These are phyloP conservation scores for Acephala macrosclerotiorum DNA, from an alignment of 2,329 filamentous ascomycete species.

Conservation along the genomic window DNA sequence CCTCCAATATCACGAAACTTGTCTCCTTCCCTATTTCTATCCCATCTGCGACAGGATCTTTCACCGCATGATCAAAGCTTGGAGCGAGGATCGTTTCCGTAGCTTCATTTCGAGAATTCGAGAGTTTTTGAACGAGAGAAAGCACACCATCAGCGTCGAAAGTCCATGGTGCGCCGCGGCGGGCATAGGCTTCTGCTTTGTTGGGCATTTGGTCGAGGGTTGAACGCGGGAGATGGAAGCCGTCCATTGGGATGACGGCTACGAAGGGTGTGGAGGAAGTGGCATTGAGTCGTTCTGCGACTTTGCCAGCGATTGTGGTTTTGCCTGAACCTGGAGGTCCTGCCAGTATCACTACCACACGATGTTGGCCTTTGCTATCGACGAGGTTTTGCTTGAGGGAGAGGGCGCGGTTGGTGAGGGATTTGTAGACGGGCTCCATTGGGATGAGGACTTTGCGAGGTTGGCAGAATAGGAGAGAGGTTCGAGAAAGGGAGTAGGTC, in stretches of 20 bases:
- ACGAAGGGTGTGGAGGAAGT: conserved; percentile 61
- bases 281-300: conserved; percentile 72
- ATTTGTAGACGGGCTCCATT: conserved; percentile 33
- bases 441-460: neutral
- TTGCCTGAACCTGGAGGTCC: conserved; percentile 58
- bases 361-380: conserved; percentile 23
- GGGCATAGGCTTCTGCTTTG: conserved; percentile 74
- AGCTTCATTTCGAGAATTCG: conserved; percentile 22
- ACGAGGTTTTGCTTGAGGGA: conserved; percentile 25
- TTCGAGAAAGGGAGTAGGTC: neutral
- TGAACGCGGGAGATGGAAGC: conserved; percentile 86
- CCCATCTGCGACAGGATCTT: conserved; percentile 75
- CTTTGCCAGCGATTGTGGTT: conserved; percentile 77
- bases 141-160: conserved; percentile 82
- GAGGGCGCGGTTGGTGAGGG: conserved; percentile 28
- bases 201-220: conserved; percentile 83
- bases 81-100: conserved; percentile 63
- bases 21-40: conserved; percentile 67
- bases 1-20: conserved; percentile 76
- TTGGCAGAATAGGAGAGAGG: neutral
- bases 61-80: conserved; percentile 79
- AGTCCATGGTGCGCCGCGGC: conserved; percentile 91
- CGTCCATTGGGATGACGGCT: conserved; percentile 87
- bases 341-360: conserved; percentile 43
- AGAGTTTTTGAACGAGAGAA: conserved; percentile 60